Conservation (phyloP, 2,329 filamentous ascomycete species). For the Parafenestella ontariensis region DNA sequence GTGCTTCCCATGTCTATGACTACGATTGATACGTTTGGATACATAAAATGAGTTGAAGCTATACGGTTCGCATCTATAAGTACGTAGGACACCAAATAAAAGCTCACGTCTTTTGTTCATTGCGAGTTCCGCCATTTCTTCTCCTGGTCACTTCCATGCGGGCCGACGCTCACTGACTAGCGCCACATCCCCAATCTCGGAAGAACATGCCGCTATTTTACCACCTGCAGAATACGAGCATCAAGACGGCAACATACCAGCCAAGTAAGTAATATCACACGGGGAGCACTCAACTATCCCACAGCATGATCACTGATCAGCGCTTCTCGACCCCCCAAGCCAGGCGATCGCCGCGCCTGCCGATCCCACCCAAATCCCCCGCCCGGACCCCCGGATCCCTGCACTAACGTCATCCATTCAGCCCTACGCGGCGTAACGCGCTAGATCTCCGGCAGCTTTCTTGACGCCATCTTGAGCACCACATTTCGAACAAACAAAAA, state of each 20-base stretch:
- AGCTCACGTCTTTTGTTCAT: neutral
- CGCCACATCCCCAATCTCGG: neutral
- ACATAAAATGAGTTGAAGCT: constrained; percentile 17
- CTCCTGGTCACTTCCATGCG: neutral
- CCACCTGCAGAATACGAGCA: neutral
- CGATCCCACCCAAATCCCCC: neutral
- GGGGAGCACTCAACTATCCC: too few species aligned
- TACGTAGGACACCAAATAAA: constrained; percentile 2
- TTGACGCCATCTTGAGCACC: constrained; percentile 20
- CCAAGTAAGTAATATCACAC: too few species aligned
- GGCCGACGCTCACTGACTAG: neutral
- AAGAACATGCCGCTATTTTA: neutral
- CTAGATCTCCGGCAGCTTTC: neutral
- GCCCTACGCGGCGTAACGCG: constrained; percentile 12
- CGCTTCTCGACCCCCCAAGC: neutral
- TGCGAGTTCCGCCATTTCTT: neutral
- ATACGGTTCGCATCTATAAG: constrained; percentile 9
- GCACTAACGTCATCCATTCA: constrained; percentile 11
- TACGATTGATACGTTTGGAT: constrained; percentile 20
- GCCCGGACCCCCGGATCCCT: constrained; percentile 7
- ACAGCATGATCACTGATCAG: too few species aligned
- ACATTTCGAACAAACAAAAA: neutral
- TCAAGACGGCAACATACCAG: neutral
- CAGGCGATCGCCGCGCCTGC: too few species aligned
- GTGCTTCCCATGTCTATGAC: constrained; percentile 16